Evolutionary conservation across 2,329 filamentous ascomycete genomes (phyloP).

Genomic region (Ophidiomyces ophidiicola): DNA sequence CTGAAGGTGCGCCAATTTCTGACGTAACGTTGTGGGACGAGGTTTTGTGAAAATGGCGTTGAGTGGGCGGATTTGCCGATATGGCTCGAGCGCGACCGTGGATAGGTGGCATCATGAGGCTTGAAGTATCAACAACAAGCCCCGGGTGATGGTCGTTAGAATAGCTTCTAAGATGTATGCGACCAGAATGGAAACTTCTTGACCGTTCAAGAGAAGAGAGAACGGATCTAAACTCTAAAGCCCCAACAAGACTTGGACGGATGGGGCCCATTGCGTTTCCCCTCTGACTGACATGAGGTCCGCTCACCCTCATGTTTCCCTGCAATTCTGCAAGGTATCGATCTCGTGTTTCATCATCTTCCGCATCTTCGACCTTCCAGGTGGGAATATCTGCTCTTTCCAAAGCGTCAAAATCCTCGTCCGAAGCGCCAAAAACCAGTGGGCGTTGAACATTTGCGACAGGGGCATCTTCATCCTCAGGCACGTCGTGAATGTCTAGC

Average conservation of each 20-base stretch:
- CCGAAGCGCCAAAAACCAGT: constrained; percentile 38
- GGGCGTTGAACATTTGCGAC: constrained; percentile 34
- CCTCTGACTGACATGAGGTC: constrained; percentile 52
- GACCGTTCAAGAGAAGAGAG: constrained; percentile 76
- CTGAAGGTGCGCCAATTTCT: constrained; percentile 16
- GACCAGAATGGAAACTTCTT: constrained; percentile 59
- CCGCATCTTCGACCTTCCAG: constrained; percentile 44
- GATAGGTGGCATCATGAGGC: constrained; percentile 14
- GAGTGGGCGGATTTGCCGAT: constrained; percentile 45
- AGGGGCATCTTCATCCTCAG: constrained; percentile 42
- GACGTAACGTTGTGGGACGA: constrained; percentile 16
- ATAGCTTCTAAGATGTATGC: constrained; percentile 57
- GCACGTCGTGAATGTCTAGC: constrained; percentile 42
- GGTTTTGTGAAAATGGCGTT: constrained; percentile 34
- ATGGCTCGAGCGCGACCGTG: constrained; percentile 40
- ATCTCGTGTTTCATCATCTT: constrained; percentile 44
- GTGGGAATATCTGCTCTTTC: constrained; percentile 40
- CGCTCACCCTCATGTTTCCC: constrained; percentile 81
- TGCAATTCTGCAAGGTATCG: constrained; percentile 66
- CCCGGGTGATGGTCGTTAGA: constrained; percentile 49
- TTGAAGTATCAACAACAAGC: constrained; percentile 20
- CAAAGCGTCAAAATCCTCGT: constrained; percentile 52
- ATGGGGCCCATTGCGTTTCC: constrained; percentile 72
- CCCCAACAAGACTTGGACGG: constrained; percentile 82
- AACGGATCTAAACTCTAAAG: constrained; percentile 83